Evolutionary conservation across 2,329 filamentous ascomycete genomes (phyloP).

Genomic region (Nannizzia gypsea): DNA sequence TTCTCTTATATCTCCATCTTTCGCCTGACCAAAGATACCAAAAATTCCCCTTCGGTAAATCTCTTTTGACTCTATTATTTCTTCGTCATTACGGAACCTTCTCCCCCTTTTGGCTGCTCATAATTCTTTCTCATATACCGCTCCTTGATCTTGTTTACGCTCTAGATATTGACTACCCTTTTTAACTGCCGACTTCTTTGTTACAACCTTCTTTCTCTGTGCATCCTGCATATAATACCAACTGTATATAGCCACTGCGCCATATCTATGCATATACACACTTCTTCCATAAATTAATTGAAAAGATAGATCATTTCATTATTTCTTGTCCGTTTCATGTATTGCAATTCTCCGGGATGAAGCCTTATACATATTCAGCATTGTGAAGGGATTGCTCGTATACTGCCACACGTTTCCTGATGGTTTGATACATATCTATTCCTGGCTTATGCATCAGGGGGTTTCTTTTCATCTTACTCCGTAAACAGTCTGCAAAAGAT

Average conservation of each 20-base stretch:
- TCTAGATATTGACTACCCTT: background rate
- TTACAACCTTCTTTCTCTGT: background rate
- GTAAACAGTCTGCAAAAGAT: background rate
- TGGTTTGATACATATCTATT: background rate
- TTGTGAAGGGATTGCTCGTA: background rate
- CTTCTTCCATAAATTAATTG: background rate
- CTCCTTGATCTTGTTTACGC: background rate
- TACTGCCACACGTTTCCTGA: background rate
- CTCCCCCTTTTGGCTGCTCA: background rate
- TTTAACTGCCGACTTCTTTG: background rate
- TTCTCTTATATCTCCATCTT: background rate
- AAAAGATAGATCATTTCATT: background rate
- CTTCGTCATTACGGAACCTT: background rate
- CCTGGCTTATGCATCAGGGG: background rate
- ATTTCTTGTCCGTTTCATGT: background rate
- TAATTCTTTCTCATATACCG: background rate
- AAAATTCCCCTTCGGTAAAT: background rate
- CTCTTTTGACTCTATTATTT: background rate
- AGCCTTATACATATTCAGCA: background rate
- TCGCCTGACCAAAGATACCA: background rate
- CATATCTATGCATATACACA: background rate
- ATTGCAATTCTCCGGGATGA: background rate
- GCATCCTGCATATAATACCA: background rate
- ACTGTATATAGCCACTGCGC: background rate
- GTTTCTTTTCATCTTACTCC: background rate